Evolutionary conservation across 2,329 filamentous ascomycete genomes (phyloP), one percentile per base, ranked within the genome.

Genomic region (Fusarium sp.): DNA sequence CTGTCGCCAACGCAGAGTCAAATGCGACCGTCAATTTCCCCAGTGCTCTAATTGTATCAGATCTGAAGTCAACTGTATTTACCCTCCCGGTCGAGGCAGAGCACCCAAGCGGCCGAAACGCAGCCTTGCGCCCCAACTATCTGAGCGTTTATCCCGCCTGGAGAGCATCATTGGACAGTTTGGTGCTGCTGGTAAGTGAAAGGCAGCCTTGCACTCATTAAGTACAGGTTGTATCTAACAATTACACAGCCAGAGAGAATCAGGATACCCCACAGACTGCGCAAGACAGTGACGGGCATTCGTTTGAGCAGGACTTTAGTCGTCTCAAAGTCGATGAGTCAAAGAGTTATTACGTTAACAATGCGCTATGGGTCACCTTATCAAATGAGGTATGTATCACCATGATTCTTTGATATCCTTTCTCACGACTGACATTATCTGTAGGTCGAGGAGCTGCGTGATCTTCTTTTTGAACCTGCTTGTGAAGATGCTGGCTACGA

Each of bases 91-190:
- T 22, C 22, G 38, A 22, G 54, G 54, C 1, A 57, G 54, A 5
- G 54, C 54, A 6, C 39, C 54, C 0, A 57, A 57, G 26, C 15
- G 54, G n/a, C 54, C 54, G 14, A 57, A 45, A 17, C 54, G 38
- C 2, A 45, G 54, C 38, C 38, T 57, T 3, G 54, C 38, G 8
- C 54, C 54, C 1, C 54, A 57, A 12, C 22, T 57, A 6, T 57
- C 38, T 20, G 54, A 57, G 14, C 38, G 54, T 20, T 45, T 57
- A 13, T 57, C 54, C 6, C 54, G 54, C 14, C 38, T 57, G 1
- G 54, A 57, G 54, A 57, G 22, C n/a, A 57, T 57, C 2, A 57
- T 57, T 26, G 54, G 54, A 17, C 54, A 57, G 18, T 57, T 57
- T 3, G 54, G 54, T 18, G 26, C 54, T 3, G 54, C 39, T 45